Evolutionary conservation across 345 rosid species (phyloP).

Genomic region (Lepidium africanum): DNA sequence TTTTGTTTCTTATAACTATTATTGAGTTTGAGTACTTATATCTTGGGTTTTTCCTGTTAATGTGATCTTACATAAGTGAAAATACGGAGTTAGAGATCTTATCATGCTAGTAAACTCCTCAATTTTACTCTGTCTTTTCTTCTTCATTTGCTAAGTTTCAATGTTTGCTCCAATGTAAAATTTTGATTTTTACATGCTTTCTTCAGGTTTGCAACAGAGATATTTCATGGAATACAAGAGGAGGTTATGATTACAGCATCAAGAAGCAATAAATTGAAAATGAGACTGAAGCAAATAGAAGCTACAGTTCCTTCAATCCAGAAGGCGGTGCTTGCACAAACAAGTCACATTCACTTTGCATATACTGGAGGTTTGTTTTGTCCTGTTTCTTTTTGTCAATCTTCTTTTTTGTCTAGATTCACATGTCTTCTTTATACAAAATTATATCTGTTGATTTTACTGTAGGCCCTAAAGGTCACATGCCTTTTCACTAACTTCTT

Average conservation of each 20-base stretch:
- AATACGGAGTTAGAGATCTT: neutral
- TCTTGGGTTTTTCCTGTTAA: neutral
- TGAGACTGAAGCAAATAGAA: slow-evolving; percentile 70
- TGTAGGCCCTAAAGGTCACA: slow-evolving; percentile 26
- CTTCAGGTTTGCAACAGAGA: slow-evolving; percentile 82
- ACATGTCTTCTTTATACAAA: slow-evolving; percentile 42
- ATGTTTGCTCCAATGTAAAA: neutral
- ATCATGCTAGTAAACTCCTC: neutral
- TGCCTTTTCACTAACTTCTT: slow-evolving; percentile 29
- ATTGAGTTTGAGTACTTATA: neutral
- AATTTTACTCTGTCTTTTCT: neutral
- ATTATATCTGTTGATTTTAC: slow-evolving; percentile 1
- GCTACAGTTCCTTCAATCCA: slow-evolving; percentile 69
- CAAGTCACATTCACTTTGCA: slow-evolving; percentile 85
- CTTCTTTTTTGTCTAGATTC: slow-evolving; percentile 23
- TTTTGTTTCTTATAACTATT: neutral
- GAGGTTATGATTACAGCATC: slow-evolving; percentile 62
- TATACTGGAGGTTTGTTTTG: slow-evolving; percentile 69
- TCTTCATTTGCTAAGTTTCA: neutral
- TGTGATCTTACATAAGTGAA: neutral
- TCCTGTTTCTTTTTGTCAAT: slow-evolving; percentile 41
- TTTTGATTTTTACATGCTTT: neutral
- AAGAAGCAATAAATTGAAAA: slow-evolving; percentile 61
- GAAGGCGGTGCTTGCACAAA: slow-evolving; percentile 63
- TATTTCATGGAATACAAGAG: slow-evolving; percentile 91